These are phyloP conservation scores for Albatrellus ellisii DNA, from an alignment of 768 basidiomycete species.

Conservation along the genomic window DNA sequence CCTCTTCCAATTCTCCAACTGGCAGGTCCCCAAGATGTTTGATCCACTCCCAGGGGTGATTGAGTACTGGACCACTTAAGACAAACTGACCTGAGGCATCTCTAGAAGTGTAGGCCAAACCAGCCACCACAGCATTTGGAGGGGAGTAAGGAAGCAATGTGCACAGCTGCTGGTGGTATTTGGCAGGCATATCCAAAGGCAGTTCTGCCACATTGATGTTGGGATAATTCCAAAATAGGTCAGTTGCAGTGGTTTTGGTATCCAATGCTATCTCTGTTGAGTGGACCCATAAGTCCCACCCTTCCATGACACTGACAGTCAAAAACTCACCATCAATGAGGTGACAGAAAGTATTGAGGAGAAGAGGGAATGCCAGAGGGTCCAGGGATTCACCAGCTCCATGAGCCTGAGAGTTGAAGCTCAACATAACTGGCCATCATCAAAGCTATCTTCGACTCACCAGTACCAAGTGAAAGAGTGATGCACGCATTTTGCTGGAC, in stretches of 20 bases:
- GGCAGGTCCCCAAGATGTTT: slow-evolving; percentile 58
- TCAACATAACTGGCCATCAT: background rate
- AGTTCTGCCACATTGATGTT: slow-evolving; percentile 34
- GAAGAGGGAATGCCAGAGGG: slow-evolving; percentile 44
- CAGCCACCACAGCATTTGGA: slow-evolving; percentile 34
- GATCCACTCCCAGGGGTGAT: slow-evolving; percentile 81
- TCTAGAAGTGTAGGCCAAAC: slow-evolving; percentile 45
- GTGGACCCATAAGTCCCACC: background rate
- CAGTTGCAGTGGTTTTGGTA: slow-evolving; percentile 36
- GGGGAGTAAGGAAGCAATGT: slow-evolving; percentile 44
- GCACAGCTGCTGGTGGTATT: slow-evolving; percentile 43
- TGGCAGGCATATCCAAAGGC: slow-evolving; percentile 39
- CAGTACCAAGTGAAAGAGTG: slow-evolving; percentile 26
- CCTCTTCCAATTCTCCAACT: slow-evolving; percentile 29
- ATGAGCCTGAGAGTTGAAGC: slow-evolving; percentile 30
- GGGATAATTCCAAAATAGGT: slow-evolving; percentile 58
- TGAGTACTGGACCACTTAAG: slow-evolving; percentile 40
- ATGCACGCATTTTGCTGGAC: slow-evolving; percentile 26
- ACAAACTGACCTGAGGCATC: slow-evolving; percentile 39
- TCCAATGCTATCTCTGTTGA: slow-evolving; percentile 51
- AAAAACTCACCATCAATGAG: slow-evolving; percentile 61
- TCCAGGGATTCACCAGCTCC: slow-evolving; percentile 41
- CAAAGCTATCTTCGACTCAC: slow-evolving; percentile 4
- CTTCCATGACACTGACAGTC: background rate
- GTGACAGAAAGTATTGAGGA: slow-evolving; percentile 65